phyloP scores from a whole-genome alignment of 2,329 filamentous ascomycete genomes.

The Fusarium tanahbumbuense region DNA sequence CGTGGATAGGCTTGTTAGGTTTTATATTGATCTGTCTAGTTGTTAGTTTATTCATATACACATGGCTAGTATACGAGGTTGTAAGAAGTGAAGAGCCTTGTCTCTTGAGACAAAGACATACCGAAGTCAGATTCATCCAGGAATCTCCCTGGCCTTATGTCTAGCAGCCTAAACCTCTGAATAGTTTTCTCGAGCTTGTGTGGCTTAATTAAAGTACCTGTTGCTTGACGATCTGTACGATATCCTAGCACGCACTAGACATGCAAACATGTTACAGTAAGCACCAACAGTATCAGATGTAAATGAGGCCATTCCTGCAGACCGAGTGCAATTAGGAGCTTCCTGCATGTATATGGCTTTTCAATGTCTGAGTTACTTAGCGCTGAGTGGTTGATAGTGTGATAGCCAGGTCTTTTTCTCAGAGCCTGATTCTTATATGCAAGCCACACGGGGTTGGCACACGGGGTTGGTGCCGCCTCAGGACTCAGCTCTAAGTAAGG shows the following conservation, averaged over 20 bases:
- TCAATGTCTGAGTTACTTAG: not conserved
- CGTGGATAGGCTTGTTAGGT: not conserved
- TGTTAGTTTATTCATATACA: not conserved
- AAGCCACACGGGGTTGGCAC: conserved; percentile 6
- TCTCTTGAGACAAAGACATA: not conserved
- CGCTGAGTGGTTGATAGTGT: conserved; percentile 2
- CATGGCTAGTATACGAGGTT: too few species aligned
- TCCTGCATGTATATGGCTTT: not conserved
- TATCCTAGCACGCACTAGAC: not conserved
- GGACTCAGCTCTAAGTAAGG: conserved; percentile 12
- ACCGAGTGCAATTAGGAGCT: not conserved
- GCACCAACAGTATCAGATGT: not conserved
- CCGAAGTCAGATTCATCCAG: not conserved
- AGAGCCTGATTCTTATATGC: conserved; percentile 19
- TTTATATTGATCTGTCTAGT: not conserved
- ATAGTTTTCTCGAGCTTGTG: not conserved
- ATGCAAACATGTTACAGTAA: not conserved
- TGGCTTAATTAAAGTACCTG: not conserved
- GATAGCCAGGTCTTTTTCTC: not conserved
- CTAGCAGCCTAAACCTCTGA: not conserved
- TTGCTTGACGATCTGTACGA: not conserved
- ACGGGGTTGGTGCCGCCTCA: not conserved
- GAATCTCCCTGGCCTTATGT: accelerated
- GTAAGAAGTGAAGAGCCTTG: not conserved
- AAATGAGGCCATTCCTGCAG: not conserved